Conservation (phyloP, 371 early-diverging fungal genomes). For the Umbelopsis sp. region DNA sequence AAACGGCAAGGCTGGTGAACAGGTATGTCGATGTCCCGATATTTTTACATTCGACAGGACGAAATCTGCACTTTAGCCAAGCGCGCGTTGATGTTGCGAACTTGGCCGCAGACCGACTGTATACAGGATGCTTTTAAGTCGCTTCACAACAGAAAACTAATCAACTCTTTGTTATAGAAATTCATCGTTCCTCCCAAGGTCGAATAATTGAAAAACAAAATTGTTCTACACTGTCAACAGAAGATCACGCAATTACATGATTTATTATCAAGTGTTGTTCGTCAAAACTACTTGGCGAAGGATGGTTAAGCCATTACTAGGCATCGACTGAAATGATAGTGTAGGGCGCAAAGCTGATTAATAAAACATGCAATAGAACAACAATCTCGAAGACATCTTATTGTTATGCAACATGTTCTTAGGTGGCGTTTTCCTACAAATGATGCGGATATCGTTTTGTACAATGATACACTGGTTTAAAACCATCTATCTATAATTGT, state of each 20-base stretch:
- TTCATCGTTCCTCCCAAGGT: constrained; percentile 34
- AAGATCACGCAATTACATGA: constrained; percentile 4
- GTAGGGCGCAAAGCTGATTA: constrained; percentile 9
- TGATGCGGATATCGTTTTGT: background rate
- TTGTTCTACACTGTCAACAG: background rate
- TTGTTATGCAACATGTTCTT: background rate
- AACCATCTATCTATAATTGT: constrained; percentile 28
- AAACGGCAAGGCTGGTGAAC: constrained; percentile 74
- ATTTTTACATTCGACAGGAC: too few species aligned
- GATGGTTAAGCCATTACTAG: background rate
- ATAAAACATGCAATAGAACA: constrained; percentile 17
- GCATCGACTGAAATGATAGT: background rate
- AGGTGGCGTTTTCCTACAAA: background rate
- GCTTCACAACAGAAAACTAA: background rate
- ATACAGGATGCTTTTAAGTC: background rate
- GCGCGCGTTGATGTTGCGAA: too few species aligned
- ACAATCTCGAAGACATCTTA: background rate
- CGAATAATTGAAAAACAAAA: constrained; percentile 14
- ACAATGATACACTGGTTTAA: background rate
- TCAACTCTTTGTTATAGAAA: constrained; percentile 26
- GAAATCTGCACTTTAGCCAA: background rate
- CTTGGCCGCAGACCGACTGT: too few species aligned
- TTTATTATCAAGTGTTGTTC: constrained; percentile 7
- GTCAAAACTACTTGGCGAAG: background rate
- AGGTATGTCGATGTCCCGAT: constrained; percentile 39